Base-by-base conservation (phyloP, 2,329 filamentous ascomycete genomes). In the Aspergillus terreus region DNA sequence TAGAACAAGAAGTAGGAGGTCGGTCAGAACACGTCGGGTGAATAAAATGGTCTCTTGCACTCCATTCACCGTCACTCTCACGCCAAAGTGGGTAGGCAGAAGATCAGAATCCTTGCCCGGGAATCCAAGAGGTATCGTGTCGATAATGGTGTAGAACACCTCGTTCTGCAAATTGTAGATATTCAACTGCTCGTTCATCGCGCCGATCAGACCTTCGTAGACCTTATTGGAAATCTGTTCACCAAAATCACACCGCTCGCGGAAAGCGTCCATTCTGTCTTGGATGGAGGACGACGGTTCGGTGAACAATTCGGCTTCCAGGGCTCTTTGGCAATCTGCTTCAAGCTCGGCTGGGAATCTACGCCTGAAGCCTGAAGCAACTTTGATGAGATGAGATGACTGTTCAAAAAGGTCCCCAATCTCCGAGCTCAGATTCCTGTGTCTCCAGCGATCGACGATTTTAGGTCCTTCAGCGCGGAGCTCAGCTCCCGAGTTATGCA, bases 141-240 rank as follows among this genome's bases (percentile, higher is more conserved):
- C 71, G 10, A 84, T 68, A 25, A 81, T 71, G 21, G 68, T 70
- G 27, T 78, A 70, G 53, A 85, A 81, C 0, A 77, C 67, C 32
- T 82, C 78, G 12, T 73, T 79, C n/a, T 73, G 67, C 5, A 78
- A 58, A 15, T 66, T 70, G 21, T 70, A 65, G 14, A 76, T 63
- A 79, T 84, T 72, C 70, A 79, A 70, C 61, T 85, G 70, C 79
- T 83, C 79, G 23, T 89, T 87, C 9, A 96, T 78, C 4, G 82
- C 78, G 33, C 84, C 79, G 5, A 83, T 79, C n/a, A 95, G 79
- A 51, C 83, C 81, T 38, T 83, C 78, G 58, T 85, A 90, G 46
- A 92, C 86, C 46, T 95, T 90, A 49, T 96, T 89, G 1, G 87
- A 87, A 47, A 97, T 84, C 52, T 88, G 85, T 30, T 86, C 83